phyloP scores from a whole-genome alignment of 306 rosid genomes.

The Astragalus membranaceus region DNA sequence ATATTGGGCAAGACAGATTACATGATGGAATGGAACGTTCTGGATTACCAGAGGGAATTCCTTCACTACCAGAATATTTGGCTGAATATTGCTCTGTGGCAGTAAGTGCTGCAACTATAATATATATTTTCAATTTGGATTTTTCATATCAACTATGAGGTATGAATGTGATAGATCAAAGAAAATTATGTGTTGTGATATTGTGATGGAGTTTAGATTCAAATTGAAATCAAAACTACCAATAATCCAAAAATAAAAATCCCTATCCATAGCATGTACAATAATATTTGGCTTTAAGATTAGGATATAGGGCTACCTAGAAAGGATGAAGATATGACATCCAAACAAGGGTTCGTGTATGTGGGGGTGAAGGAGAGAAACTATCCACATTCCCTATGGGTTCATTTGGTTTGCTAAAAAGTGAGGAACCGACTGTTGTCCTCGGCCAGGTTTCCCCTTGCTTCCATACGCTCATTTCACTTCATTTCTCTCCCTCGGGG shows the following conservation, averaged over 20 bases:
- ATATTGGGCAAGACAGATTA: conserved; percentile 27
- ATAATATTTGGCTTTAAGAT: neutral
- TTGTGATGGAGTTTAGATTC: neutral
- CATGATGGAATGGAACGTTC: conserved; percentile 48
- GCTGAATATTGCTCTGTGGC: conserved; percentile 71
- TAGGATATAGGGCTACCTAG: neutral
- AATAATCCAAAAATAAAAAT: neutral
- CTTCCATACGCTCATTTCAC: too few species aligned
- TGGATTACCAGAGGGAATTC: conserved; percentile 76
- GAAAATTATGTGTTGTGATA: neutral
- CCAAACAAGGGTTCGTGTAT: neutral
- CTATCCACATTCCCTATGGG: neutral
- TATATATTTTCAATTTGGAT: neutral
- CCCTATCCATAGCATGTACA: neutral
- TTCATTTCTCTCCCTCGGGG: too few species aligned
- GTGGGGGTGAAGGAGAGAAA: neutral
- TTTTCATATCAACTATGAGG: neutral
- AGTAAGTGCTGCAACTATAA: conserved; percentile 46
- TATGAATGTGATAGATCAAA: neutral
- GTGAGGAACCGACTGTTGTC: neutral
- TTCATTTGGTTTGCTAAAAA: too few species aligned
- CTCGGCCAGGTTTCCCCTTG: too few species aligned
- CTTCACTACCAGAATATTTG: conserved; percentile 71
- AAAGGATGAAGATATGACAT: neutral
- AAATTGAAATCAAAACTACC: neutral